Evolutionary conservation across 2,329 filamentous ascomycete genomes (phyloP).

Genomic region (Talaromyces amestolkiae): DNA sequence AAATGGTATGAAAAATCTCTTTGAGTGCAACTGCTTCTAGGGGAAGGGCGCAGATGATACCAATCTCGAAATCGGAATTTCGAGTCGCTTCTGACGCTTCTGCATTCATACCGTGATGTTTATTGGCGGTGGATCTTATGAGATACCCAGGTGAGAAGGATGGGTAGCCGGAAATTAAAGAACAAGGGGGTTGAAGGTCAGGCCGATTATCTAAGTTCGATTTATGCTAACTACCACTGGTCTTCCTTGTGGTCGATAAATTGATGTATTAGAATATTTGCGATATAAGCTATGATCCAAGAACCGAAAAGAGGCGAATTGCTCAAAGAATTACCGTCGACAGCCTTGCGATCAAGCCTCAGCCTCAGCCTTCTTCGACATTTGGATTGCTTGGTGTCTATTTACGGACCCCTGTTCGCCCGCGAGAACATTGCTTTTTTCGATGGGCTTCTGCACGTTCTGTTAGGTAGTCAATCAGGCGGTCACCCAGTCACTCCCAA

Average conservation of each 20-base stretch:
- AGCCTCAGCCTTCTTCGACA: neutral
- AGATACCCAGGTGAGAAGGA: neutral
- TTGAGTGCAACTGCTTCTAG: neutral
- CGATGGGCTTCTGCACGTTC: neutral
- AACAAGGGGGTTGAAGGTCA: too few species aligned
- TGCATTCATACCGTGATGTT: neutral
- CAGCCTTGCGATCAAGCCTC: neutral
- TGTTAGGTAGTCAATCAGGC: neutral
- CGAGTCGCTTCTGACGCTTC: neutral
- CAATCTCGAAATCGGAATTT: constrained; percentile 11
- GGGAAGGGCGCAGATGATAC: constrained; percentile 4
- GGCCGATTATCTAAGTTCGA: too few species aligned
- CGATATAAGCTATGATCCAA: too few species aligned
- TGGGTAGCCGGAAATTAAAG: neutral
- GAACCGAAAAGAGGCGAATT: too few species aligned
- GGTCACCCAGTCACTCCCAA: neutral
- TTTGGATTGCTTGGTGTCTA: neutral
- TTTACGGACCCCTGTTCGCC: neutral
- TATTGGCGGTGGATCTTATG: too few species aligned
- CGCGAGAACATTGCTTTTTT: neutral
- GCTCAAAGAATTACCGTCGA: neutral
- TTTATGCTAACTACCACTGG: too few species aligned
- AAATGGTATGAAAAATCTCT: neutral
- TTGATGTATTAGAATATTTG: too few species aligned
- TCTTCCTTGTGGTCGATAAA: too few species aligned